Conservation (phyloP, 768 basidiomycete species). For the Lyophyllum decastes region DNA sequence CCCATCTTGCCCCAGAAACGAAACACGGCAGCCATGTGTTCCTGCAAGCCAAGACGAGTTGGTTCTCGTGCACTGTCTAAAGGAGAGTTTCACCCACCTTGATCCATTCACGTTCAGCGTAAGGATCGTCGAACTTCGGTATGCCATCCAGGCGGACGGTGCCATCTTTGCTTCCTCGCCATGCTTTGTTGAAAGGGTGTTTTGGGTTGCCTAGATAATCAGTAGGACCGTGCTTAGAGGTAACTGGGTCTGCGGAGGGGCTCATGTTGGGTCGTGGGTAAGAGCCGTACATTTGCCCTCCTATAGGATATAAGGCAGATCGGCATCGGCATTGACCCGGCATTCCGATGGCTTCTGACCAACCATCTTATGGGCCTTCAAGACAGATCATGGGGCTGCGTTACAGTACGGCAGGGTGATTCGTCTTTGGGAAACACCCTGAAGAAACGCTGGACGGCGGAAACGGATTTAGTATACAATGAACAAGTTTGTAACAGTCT, state of each 20-base stretch:
- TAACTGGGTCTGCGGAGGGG: constrained; percentile 12
- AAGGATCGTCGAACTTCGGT: constrained; percentile 23
- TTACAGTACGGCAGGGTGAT: too few relatives aligned
- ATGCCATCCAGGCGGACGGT: constrained; percentile 20
- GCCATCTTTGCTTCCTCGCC: constrained; percentile 23
- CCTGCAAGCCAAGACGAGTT: constrained; percentile 7
- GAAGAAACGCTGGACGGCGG: not conserved
- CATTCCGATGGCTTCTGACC: too few relatives aligned
- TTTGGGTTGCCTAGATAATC: constrained; percentile 3
- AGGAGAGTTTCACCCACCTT: constrained; percentile 13
- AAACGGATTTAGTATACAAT: too few relatives aligned
- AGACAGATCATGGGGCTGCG: too few relatives aligned
- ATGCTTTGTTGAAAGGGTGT: constrained; percentile 17
- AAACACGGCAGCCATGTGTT: constrained; percentile 27
- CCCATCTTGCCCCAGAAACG: constrained; percentile 38
- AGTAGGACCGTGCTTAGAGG: not conserved
- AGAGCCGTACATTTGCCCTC: not conserved
- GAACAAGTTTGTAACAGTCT: too few relatives aligned
- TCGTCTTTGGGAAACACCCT: not conserved
- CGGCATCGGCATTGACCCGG: too few relatives aligned
- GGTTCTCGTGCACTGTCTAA: not conserved
- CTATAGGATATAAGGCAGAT: not conserved
- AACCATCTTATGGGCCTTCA: too few relatives aligned
- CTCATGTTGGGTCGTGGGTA: constrained; percentile 14
- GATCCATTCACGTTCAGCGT: constrained; percentile 28